Base-by-base conservation (phyloP, 257 asterid species). In the Ligustrum vulgare region DNA sequence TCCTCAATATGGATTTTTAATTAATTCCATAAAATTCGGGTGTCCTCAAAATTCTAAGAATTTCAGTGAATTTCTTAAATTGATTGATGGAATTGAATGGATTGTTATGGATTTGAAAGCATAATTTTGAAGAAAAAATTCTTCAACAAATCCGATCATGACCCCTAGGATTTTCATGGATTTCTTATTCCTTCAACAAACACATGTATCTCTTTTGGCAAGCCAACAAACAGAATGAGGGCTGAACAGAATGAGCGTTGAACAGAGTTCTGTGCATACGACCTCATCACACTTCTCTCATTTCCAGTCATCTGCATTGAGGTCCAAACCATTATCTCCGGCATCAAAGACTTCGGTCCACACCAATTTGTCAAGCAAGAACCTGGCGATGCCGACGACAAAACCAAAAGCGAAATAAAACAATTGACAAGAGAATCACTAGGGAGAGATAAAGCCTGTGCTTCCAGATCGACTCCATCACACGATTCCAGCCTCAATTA, bases 251-350 rank as follows among this genome's bases (percentile, higher is more conserved):
- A 67, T 70, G 76, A 68, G 79, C 58, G 74, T 49, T 34, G 76
- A 45, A 43, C 77, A 60, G 62, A 58, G 75, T 34, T 62, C 78
- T 28, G 75, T 58, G 67, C 67, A 71, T 85, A 31, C 76, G 79
- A 54, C 85, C 9, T 36, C 88, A 49, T 84, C 96, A 85, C 83
- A 82, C 82, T 86, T 73, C 83, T 83, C 90, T 28, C 91, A 84
- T 37, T 88, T 94, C 82, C 87, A 88, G 87, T 84, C 93, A 16
- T 86, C 97, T 39, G 98, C 98, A 36, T 72, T 82, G 60, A 78
- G 98, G 80, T 81, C 89, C n/a, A 94, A 91, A 51, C 91, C 96
- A 13, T 36, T 91, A 31, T 62, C 78, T 56, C 63, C 87, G 70
- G 67, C 89, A 60, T 79, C 92, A 33, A 86, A 80, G 11, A 71